A percentile compares a stretch with the other conserved stretches of the same genome.
Conservation (phyloP, 179 eudicot genomes). For the Heliamphora ciliata region DNA sequence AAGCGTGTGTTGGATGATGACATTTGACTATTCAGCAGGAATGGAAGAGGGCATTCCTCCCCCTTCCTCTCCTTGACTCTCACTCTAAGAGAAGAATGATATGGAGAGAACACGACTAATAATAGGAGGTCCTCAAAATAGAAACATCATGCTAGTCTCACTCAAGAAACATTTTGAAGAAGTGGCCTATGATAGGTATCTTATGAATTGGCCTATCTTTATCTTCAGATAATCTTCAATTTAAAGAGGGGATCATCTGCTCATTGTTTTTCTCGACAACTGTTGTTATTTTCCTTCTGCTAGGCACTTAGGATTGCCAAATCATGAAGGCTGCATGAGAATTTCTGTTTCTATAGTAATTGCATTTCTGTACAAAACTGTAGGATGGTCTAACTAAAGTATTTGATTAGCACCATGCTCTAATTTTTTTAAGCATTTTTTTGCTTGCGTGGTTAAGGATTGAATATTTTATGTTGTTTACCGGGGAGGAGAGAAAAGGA, state of each 20-base stretch:
- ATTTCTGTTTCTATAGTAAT: not conserved
- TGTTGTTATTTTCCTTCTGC: not conserved
- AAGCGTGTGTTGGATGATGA: not conserved
- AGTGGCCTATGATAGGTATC: not conserved
- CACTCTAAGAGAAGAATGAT: not conserved
- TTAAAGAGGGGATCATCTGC: not conserved
- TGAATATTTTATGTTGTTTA: not conserved
- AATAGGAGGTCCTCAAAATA: too few species aligned
- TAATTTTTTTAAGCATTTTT: too few species aligned
- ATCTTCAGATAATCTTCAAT: not conserved
- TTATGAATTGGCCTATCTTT: not conserved
- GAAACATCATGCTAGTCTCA: not conserved
- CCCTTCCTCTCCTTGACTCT: not conserved
- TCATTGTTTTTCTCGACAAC: not conserved
- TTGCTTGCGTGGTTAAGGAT: not conserved
- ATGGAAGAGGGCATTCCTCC: not conserved
- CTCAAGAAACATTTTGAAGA: not conserved
- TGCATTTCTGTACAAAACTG: too few species aligned
- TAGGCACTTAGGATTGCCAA: not conserved
- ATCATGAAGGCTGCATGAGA: not conserved
- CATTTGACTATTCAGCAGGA: not conserved
- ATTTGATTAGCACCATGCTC: too few species aligned
- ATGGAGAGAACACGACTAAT: too few species aligned
- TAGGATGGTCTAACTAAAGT: too few species aligned
- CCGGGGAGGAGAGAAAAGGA: not conserved